phyloP scores from a whole-genome alignment of 768 basidiomycete species.

The Paxillus involutus region DNA sequence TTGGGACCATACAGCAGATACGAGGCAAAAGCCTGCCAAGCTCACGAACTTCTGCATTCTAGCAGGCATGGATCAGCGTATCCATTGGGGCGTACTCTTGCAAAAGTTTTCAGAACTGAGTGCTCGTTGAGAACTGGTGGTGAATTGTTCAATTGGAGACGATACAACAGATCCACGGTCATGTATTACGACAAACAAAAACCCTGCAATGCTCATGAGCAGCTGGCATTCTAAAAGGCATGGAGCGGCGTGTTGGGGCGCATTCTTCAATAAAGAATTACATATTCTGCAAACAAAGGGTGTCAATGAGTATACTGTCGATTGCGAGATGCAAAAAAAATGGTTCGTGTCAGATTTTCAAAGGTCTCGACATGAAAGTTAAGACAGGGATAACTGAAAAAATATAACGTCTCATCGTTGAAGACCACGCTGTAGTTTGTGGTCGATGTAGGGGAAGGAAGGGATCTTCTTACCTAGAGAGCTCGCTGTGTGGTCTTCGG shows the following conservation, averaged over 20 bases:
- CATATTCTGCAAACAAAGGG: background rate
- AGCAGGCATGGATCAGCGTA: background rate
- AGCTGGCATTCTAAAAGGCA: too few species aligned
- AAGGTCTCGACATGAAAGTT: conserved; percentile 24
- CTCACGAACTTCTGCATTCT: background rate
- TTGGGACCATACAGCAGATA: background rate
- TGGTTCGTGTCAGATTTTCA: conserved; percentile 7
- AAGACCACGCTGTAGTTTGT: background rate
- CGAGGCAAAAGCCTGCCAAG: background rate
- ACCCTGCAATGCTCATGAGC: background rate
- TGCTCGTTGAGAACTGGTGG: background rate
- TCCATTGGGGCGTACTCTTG: too few species aligned
- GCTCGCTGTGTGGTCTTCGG: too few species aligned
- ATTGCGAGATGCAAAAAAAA: background rate
- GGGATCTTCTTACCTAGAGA: too few species aligned
- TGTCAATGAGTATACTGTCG: background rate
- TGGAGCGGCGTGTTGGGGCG: too few species aligned
- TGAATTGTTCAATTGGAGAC: background rate
- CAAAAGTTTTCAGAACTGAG: too few species aligned
- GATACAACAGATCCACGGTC: too few species aligned
- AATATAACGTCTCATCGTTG: conserved; percentile 17
- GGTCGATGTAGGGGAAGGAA: too few species aligned
- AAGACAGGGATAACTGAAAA: conserved; percentile 34
- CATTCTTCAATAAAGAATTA: too few species aligned
- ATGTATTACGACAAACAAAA: background rate